Evolutionary conservation across 169 alveolate genomes (phyloP), one percentile per base, ranked within the genome.

Genomic region (Plasmodium cynomolgi): DNA sequence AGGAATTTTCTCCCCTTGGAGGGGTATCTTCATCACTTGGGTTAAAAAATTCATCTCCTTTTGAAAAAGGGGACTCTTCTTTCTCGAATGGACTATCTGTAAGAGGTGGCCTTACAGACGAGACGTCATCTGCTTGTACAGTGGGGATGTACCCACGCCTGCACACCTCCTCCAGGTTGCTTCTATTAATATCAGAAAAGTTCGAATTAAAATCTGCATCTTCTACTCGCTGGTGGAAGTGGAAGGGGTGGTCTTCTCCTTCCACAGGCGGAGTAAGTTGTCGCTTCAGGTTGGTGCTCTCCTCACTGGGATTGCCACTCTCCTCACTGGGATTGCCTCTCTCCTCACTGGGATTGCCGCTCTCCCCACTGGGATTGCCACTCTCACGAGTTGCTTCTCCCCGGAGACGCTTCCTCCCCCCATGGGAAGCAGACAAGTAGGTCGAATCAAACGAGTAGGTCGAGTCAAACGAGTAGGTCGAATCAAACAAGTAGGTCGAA

Each of bases 131-230:
- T 7, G 37, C 79, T 17, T 29, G 20, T 31, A 11, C 37, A 7
- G 37, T 0, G 23, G 34, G n/a, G 5, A 33, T 3, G 6, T 54
- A 26, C 81, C 56, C 77, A 15, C 58, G 26, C 44, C 73, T 54
- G 31, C 80, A 83, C 39, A 31, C 91, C 39, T 56, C 29, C 29
- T 84, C 93, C 54, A 84, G 7, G 33, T 41, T 84, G 20, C 93
- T 84, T 7, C 93, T 84, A n/a, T 84, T 84, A 29, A 39, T 47
- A 29, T 84, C 41, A 0, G 93, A 84, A 72, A 84, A 73, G 56
- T 84, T 84, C 15, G 93, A 84, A 23, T 72, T 72, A 37, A 72
- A 84, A 83, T 81, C 72, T 15, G 23, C 13, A 20, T 39, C 56
- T 39, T 68, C 41, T 68, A 0, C 17, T 5, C 17, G 77, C 15